Percentiles rank a stretch among this genome's conserved stretches.
Conservation (phyloP, 139 green algal genomes). For the Picochlorum sp. region DNA sequence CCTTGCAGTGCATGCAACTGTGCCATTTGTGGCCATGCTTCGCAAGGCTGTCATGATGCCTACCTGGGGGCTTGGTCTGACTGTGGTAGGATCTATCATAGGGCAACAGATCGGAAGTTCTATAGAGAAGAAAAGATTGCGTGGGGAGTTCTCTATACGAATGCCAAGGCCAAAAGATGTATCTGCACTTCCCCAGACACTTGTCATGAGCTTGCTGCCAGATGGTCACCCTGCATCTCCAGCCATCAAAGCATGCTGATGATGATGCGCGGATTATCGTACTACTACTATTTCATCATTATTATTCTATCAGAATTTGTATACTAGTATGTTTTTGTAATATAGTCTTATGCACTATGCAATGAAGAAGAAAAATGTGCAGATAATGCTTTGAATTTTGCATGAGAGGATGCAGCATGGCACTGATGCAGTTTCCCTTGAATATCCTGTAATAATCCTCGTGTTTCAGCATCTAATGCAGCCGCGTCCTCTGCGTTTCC, state of each 20-base stretch:
- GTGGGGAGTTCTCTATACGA: not conserved
- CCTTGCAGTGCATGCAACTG: conserved; percentile 74
- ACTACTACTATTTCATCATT: not conserved
- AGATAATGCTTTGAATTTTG: not conserved
- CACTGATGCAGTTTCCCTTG: not conserved
- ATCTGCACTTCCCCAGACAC: not conserved
- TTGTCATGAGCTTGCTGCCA: too few species aligned
- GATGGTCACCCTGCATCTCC: not conserved
- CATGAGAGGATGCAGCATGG: not conserved
- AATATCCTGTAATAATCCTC: not conserved
- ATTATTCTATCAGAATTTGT: not conserved
- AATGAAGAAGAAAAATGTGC: too few species aligned
- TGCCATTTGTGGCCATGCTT: conserved; percentile 81
- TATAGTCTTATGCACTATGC: too few species aligned
- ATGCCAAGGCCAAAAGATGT: not conserved
- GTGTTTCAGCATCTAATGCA: not conserved
- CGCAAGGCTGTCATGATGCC: conserved; percentile 84
- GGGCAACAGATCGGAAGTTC: conserved; percentile 52
- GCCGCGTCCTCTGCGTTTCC: not conserved
- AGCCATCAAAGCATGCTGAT: not conserved
- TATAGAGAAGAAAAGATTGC: conserved; percentile 46
- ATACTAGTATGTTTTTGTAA: too few species aligned
- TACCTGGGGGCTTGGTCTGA: conserved; percentile 64
- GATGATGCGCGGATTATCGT: not conserved
- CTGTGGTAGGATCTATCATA: conserved; percentile 45